Conservation (phyloP, 2,329 filamentous ascomycete genomes). For the Exserohilum rostratum region DNA sequence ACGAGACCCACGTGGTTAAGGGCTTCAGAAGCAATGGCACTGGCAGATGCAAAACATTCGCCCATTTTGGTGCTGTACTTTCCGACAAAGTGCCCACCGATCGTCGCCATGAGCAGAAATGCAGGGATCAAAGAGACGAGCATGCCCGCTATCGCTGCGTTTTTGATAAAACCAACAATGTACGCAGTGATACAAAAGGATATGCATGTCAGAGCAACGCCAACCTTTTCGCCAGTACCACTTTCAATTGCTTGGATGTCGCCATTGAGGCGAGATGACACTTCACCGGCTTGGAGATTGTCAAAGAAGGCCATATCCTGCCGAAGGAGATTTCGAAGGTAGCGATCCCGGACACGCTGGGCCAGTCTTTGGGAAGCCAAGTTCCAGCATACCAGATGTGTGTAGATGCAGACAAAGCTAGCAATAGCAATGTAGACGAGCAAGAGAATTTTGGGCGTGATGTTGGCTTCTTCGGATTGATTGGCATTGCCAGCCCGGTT, state of each 20-base stretch:
- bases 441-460: slow-evolving; percentile 64
- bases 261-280: slow-evolving; percentile 66
- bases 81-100: slow-evolving; percentile 61
- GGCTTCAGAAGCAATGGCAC: slow-evolving; percentile 67
- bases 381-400: slow-evolving; percentile 68
- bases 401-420: slow-evolving; percentile 68
- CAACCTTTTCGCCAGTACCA: slow-evolving; percentile 74
- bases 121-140: slow-evolving; percentile 68
- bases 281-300: slow-evolving; percentile 65
- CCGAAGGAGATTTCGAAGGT: slow-evolving; percentile 63
- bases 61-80: slow-evolving; percentile 59
- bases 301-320: slow-evolving; percentile 71
- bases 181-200: slow-evolving; percentile 73
- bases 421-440: slow-evolving; percentile 70
- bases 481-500: slow-evolving; percentile 26
- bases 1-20: slow-evolving; percentile 67
- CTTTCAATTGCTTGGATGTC: slow-evolving; percentile 71
- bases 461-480: slow-evolving; percentile 48
- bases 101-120: slow-evolving; percentile 64
- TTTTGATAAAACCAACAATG: slow-evolving; percentile 69
- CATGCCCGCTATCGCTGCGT: slow-evolving; percentile 67
- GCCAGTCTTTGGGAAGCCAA: slow-evolving; percentile 68
- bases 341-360: slow-evolving; percentile 66
- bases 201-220: slow-evolving; percentile 65
- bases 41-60: slow-evolving; percentile 62